Conservation (phyloP, 2,329 filamentous ascomycete species). For the Fusarium globosum region DNA sequence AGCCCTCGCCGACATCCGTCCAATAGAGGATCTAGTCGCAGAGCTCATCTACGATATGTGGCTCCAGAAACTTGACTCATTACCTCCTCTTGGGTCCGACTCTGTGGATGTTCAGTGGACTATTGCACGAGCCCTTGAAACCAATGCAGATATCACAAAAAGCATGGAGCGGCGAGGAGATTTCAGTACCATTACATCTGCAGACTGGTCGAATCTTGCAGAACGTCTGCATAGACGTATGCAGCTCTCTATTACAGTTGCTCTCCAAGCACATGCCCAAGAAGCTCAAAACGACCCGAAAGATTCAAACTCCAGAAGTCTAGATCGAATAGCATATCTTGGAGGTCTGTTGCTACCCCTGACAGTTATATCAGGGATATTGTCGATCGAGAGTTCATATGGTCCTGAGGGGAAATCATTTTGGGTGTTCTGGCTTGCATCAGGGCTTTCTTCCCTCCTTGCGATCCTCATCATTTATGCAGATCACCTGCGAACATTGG, state of each 20-base stretch:
- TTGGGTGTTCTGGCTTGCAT: constrained; percentile 62
- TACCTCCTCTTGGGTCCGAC: constrained; percentile 28
- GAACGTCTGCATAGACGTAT: constrained; percentile 40
- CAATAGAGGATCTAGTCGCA: constrained; percentile 35
- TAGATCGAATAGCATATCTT: constrained; percentile 62
- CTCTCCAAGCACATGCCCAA: constrained; percentile 6
- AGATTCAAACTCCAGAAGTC: constrained; percentile 53
- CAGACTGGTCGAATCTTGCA: constrained; percentile 39
- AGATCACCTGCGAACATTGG: constrained; percentile 57
- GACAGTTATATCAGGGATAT: constrained; percentile 59
- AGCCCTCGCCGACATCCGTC: constrained; percentile 23
- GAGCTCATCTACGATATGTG: constrained; percentile 45
- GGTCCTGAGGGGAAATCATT: constrained; percentile 55
- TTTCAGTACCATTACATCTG: constrained; percentile 18
- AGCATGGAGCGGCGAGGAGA: constrained; percentile 34
- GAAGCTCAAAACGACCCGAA: constrained; percentile 19
- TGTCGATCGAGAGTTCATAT: constrained; percentile 60
- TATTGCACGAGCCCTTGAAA: constrained; percentile 40
- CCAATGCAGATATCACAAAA: constrained; percentile 40
- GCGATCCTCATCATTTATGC: constrained; percentile 60
- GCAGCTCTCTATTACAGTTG: constrained; percentile 32
- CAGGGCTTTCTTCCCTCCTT: constrained; percentile 52
- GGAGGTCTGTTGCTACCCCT: constrained; percentile 61
- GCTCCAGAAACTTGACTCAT: constrained; percentile 38
- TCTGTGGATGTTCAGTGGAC: constrained; percentile 34